Percentiles rank a stretch among this genome's conserved stretches.
Conservation (phyloP, 495 filamentous ascomycete species). For the Usnea hakonensis region DNA sequence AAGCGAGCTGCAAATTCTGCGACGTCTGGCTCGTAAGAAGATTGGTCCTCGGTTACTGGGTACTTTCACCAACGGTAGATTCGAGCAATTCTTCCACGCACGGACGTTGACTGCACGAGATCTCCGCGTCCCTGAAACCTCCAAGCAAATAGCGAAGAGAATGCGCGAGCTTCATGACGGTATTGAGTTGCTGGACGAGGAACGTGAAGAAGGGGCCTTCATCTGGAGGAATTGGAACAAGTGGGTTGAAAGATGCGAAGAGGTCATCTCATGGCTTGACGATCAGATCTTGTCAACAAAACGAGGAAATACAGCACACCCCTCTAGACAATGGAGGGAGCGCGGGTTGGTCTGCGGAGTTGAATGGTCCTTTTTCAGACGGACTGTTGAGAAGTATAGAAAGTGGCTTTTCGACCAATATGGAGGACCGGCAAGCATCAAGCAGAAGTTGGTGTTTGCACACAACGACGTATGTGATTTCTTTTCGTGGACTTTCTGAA, state of each 20-base stretch:
- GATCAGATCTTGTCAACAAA: slow-evolving; percentile 47
- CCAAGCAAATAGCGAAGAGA: slow-evolving; percentile 92
- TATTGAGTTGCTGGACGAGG: slow-evolving; percentile 71
- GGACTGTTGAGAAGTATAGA: slow-evolving; percentile 41
- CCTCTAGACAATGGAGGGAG: slow-evolving; percentile 51
- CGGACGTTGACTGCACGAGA: slow-evolving; percentile 67
- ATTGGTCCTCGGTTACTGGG: slow-evolving; percentile 92
- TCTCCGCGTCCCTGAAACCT: slow-evolving; percentile 72
- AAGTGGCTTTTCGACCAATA: slow-evolving; percentile 35
- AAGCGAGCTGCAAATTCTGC: slow-evolving; percentile 78
- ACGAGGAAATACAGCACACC: slow-evolving; percentile 30
- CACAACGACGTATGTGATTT: slow-evolving; percentile 82
- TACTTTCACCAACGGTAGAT: slow-evolving; percentile 91
- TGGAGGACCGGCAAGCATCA: slow-evolving; percentile 56
- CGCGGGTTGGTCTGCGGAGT: slow-evolving; percentile 76
- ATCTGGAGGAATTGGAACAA: slow-evolving; percentile 94
- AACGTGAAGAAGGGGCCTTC: slow-evolving; percentile 68
- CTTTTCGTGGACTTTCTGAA: not conserved
- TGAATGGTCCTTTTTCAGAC: slow-evolving; percentile 71
- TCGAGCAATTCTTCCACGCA: slow-evolving; percentile 88
- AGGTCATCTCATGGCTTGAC: slow-evolving; percentile 71
- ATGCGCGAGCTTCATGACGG: slow-evolving; percentile 96
- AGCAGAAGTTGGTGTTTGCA: slow-evolving; percentile 76
- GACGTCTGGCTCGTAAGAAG: slow-evolving; percentile 77
- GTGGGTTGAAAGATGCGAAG: slow-evolving; percentile 75